Evolutionary conservation across 164 flowering plant species (phyloP).

Genomic region (Liriodendron chinense): DNA sequence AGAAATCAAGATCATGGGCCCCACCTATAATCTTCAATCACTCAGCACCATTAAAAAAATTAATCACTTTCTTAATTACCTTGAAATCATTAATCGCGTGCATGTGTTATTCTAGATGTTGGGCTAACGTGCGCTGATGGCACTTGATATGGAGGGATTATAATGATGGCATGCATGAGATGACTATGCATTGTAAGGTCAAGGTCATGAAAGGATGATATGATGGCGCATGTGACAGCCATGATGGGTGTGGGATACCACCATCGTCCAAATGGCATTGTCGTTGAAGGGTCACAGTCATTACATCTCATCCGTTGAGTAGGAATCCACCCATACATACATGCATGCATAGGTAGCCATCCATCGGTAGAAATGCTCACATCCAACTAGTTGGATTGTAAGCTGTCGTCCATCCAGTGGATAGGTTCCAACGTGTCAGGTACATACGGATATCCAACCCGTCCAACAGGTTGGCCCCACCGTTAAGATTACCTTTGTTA

Average conservation of each 20-base stretch:
- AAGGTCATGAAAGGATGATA: neutral
- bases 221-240: neutral
- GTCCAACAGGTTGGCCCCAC: too few species aligned
- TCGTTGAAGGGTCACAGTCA: neutral
- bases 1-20: neutral
- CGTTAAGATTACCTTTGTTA: too few species aligned
- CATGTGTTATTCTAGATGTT: neutral
- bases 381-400: too few species aligned
- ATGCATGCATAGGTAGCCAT: too few species aligned
- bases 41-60: neutral
- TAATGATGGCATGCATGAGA: neutral
- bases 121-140: neutral
- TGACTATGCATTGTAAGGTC: neutral
- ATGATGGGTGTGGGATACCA: slow-evolving; percentile 1
- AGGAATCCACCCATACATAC: too few species aligned
- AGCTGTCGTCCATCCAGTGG: too few species aligned
- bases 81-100: neutral
- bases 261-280: neutral
- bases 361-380: too few species aligned
- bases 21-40: neutral
- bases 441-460: too few species aligned
- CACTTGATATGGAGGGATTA: neutral
- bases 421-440: too few species aligned
- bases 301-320: too few species aligned
- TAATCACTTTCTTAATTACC: neutral